Percentiles rank a stretch among this genome's conserved stretches.
These are phyloP conservation scores for Myriosclerotinia scirpicola DNA, from an alignment of 2,329 filamentous ascomycete species.

Conservation along the genomic window DNA sequence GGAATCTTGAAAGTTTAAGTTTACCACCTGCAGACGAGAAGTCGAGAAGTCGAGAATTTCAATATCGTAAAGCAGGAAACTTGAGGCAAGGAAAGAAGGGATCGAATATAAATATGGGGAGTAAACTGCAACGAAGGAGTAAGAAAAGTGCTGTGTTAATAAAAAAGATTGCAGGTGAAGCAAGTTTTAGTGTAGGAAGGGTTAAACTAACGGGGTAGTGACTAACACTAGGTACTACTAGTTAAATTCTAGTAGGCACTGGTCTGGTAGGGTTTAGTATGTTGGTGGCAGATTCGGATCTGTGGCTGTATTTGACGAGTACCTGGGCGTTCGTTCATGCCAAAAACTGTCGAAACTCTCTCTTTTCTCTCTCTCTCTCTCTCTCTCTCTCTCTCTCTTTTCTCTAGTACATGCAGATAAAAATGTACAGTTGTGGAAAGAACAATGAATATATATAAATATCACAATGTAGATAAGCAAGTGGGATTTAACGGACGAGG, in stretches of 20 bases:
- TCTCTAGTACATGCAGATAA: background rate
- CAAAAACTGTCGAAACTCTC: constrained; percentile 18
- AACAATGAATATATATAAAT: constrained; percentile 18
- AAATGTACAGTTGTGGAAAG: constrained; percentile 13
- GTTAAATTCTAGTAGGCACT: too few species aligned
- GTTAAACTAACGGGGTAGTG: background rate
- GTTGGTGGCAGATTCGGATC: constrained; percentile 22
- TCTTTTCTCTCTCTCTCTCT: too few species aligned
- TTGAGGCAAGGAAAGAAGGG: constrained; percentile 32
- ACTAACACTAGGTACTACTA: background rate
- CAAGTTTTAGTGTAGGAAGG: background rate
- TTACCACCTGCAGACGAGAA: constrained; percentile 24
- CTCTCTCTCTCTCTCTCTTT: background rate
- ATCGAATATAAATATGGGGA: constrained; percentile 26
- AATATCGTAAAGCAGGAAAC: constrained; percentile 25
- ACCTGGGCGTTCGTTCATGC: constrained; percentile 17
- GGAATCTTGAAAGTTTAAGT: background rate
- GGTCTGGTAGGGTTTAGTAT: background rate
- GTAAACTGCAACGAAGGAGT: constrained; percentile 21
- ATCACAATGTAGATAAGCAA: constrained; percentile 19
- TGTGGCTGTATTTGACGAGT: constrained; percentile 22
- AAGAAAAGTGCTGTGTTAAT: constrained; percentile 12
- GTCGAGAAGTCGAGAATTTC: constrained; percentile 25
- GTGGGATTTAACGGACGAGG: background rate
- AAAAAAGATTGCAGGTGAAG: constrained; percentile 4